These are phyloP conservation scores for Physcomitrellopsis africana DNA, from an alignment of 225 moss, liverwort and hornwort species.

Conservation along the genomic window DNA sequence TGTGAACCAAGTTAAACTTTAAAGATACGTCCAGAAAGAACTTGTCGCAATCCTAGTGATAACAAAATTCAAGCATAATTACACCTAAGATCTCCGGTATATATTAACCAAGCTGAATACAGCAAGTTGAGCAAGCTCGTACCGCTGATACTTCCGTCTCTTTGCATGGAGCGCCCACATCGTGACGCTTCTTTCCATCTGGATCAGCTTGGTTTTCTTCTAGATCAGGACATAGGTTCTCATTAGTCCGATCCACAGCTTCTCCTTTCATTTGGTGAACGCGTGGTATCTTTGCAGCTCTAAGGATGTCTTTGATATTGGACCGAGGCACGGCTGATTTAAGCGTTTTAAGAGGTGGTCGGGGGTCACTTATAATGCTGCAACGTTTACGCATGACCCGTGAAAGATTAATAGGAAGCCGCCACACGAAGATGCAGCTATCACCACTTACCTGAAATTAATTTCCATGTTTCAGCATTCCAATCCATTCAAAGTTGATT, in stretches of 20 bases:
- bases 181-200: conserved; percentile 25
- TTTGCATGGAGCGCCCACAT: conserved; percentile 23
- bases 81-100: neutral
- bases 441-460: conserved; percentile 73
- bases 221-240: conserved; percentile 37
- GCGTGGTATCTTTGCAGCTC: conserved; percentile 51
- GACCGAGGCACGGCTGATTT: conserved; percentile 46
- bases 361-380: conserved; percentile 34
- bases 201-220: conserved; percentile 24
- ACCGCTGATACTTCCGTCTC: conserved; percentile 42
- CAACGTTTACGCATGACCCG: conserved; percentile 61
- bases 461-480: conserved; percentile 3
- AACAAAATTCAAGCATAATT: neutral
- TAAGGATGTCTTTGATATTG: conserved; percentile 36
- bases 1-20: neutral
- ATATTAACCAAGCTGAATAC: conserved; percentile 17
- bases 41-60: neutral
- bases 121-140: conserved; percentile 23
- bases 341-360: conserved; percentile 41
- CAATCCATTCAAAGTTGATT: conserved; percentile 12
- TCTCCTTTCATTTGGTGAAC: conserved; percentile 25
- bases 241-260: conserved; percentile 24
- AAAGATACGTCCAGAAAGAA: neutral
- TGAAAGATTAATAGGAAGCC: conserved; percentile 60
- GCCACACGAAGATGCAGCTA: conserved; percentile 83